Percentiles rank a stretch among this genome's conserved stretches.
These are phyloP conservation scores for Solanum ossicruentum DNA, from an alignment of 257 asterid species.

Conservation along the genomic window DNA sequence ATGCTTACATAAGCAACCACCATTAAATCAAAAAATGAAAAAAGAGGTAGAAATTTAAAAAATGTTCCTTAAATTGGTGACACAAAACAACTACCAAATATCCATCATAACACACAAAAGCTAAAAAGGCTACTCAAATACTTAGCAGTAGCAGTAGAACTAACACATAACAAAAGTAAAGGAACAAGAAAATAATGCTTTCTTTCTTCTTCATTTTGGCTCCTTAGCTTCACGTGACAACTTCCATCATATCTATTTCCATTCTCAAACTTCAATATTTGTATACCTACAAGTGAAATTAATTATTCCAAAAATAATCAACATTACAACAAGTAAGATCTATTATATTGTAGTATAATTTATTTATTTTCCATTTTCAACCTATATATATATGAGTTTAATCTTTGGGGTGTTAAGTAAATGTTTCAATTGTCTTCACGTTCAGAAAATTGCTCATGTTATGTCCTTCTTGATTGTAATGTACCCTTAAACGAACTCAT, in stretches of 20 bases:
- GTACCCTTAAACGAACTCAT: too few relatives aligned
- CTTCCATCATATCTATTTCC: background rate
- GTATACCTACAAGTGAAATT: background rate
- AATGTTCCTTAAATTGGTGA: conserved; percentile 33
- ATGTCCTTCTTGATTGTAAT: too few relatives aligned
- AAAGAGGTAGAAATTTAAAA: background rate
- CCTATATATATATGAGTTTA: background rate
- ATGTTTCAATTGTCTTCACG: background rate
- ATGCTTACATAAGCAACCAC: conserved; percentile 68
- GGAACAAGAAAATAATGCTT: background rate
- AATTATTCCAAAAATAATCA: background rate
- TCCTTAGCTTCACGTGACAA: background rate
- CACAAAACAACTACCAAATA: conserved; percentile 55
- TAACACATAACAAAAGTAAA: background rate
- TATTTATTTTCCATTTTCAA: too few relatives aligned
- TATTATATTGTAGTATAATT: background rate
- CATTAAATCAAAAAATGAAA: background rate
- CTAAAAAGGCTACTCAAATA: conserved; percentile 17
- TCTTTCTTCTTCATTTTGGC: background rate
- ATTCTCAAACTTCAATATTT: background rate
- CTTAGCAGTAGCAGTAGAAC: conserved; percentile 3
- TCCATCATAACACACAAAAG: conserved; percentile 44
- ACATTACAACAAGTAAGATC: background rate
- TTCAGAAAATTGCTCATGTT: background rate
- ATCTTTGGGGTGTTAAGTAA: background rate